Evolutionary conservation across 2,329 filamentous ascomycete genomes (phyloP).

Genomic region (Pleurostoma richardsiae): DNA sequence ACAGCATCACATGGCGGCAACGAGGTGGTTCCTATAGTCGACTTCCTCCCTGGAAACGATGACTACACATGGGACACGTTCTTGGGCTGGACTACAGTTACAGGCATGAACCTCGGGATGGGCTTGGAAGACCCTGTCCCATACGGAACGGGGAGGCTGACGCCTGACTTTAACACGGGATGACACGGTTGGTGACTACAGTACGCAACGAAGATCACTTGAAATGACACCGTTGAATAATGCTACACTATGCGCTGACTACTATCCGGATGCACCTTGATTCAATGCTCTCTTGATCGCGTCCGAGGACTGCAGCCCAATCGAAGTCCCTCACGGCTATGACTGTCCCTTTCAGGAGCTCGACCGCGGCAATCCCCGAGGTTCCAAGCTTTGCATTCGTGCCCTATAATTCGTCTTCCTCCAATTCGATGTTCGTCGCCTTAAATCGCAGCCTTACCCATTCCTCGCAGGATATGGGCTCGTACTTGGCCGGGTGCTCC

Average conservation of each 20-base stretch:
- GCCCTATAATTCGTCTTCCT: neutral
- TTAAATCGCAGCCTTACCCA: neutral
- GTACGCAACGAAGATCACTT: too few species aligned
- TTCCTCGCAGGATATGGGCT: conserved; percentile 36
- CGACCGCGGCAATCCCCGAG: too few species aligned
- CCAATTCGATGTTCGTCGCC: neutral
- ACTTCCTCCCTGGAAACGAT: neutral
- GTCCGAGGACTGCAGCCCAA: too few species aligned
- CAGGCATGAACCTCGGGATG: neutral
- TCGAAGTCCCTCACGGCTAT: too few species aligned
- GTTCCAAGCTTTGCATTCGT: too few species aligned
- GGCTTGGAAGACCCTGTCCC: neutral
- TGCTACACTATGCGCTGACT: too few species aligned
- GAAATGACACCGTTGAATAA: too few species aligned
- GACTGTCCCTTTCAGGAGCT: too few species aligned
- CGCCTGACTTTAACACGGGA: neutral
- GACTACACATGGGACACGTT: neutral
- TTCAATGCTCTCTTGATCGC: too few species aligned
- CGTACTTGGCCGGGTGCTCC: conserved; percentile 32
- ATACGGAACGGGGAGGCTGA: neutral
- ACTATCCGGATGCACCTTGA: too few species aligned
- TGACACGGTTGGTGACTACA: too few species aligned
- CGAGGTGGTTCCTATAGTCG: neutral
- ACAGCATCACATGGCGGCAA: neutral
- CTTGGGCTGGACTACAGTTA: neutral